These are phyloP conservation scores for Wickerhamiella domercqiae DNA, from an alignment of 805 yeast genomes.

Conservation along the genomic window DNA sequence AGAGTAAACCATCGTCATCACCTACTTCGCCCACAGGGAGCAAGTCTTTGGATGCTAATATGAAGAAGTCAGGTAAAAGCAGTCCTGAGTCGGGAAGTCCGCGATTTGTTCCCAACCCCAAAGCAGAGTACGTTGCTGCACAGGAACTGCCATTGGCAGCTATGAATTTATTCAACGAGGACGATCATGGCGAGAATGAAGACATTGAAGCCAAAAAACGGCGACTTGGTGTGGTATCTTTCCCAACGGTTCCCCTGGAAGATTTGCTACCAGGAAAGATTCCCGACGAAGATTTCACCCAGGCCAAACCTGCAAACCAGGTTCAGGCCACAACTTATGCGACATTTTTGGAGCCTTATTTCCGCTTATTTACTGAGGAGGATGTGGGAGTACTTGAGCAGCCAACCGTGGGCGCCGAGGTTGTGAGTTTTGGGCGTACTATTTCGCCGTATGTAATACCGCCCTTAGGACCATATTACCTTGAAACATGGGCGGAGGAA, in stretches of 20 bases:
- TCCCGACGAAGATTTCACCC: slow-evolving; percentile 76
- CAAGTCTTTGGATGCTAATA: background rate
- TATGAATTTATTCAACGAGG: slow-evolving; percentile 51
- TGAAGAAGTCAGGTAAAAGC: background rate
- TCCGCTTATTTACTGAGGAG: slow-evolving; percentile 61
- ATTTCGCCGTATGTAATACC: slow-evolving; percentile 64
- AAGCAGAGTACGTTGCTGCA: slow-evolving; percentile 56
- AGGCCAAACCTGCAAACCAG: slow-evolving; percentile 74
- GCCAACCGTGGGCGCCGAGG: slow-evolving; percentile 32
- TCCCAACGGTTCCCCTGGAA: slow-evolving; percentile 62
- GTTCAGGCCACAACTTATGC: slow-evolving; percentile 83
- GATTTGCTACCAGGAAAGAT: slow-evolving; percentile 73
- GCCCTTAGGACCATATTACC: slow-evolving; percentile 66
- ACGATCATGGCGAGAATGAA: slow-evolving; percentile 38
- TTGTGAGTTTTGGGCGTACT: slow-evolving; percentile 19
- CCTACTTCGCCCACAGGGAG: background rate
- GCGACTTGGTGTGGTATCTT: slow-evolving; percentile 80
- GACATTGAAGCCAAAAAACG: slow-evolving; percentile 60
- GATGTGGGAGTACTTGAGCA: slow-evolving; percentile 61
- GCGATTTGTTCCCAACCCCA: slow-evolving; percentile 40
- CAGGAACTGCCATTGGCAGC: slow-evolving; percentile 57
- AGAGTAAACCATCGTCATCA: no score
- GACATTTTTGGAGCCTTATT: slow-evolving; percentile 71
- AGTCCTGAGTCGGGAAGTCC: background rate
- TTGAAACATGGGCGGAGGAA: slow-evolving; percentile 76